Percentiles rank a stretch among this genome's conserved stretches.
Evolutionary conservation across 192 early-diverging fungal genomes (phyloP).

Genomic region (Backusella tarrabulga): DNA sequence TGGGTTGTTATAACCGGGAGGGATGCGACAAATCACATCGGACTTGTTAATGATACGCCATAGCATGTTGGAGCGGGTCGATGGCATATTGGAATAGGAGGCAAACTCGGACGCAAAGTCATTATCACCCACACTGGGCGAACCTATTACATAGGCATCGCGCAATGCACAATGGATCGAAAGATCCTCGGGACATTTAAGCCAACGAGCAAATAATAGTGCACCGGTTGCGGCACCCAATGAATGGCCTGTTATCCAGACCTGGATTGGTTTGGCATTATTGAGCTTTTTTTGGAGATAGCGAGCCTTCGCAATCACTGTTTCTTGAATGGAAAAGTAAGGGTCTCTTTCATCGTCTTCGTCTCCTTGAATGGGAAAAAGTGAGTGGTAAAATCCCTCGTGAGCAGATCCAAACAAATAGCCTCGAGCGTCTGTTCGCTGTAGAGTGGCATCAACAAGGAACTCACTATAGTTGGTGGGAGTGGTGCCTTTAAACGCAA

Average conservation of each 20-base stretch:
- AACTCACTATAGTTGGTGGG: slow-evolving; percentile 52
- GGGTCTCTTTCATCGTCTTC: slow-evolving; percentile 38
- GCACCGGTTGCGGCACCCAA: slow-evolving; percentile 46
- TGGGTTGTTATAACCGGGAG: slow-evolving; percentile 35
- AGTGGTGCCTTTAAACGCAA: slow-evolving; percentile 52
- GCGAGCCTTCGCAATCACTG: slow-evolving; percentile 27
- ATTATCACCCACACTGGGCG: slow-evolving; percentile 44
- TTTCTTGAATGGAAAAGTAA: slow-evolving; percentile 40
- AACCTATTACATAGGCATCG: slow-evolving; percentile 31
- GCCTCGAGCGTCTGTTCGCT: slow-evolving; percentile 46
- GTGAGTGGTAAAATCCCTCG: slow-evolving; percentile 49
- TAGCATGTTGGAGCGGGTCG: slow-evolving; percentile 18
- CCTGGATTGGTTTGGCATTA: slow-evolving; percentile 31
- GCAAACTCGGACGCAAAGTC: slow-evolving; percentile 48
- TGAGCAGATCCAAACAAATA: slow-evolving; percentile 54
- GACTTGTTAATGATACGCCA: slow-evolving; percentile 48
- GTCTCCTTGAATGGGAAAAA: slow-evolving; percentile 39
- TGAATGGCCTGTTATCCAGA: slow-evolving; percentile 58
- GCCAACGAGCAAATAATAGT: slow-evolving; percentile 41
- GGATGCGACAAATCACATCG: slow-evolving; percentile 42
- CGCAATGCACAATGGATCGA: slow-evolving; percentile 27
- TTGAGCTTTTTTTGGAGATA: slow-evolving; percentile 21
- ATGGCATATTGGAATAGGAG: slow-evolving; percentile 18
- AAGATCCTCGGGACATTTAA: slow-evolving; percentile 32
- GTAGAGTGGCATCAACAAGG: slow-evolving; percentile 43